Evolutionary conservation across 768 basidiomycete genomes (phyloP).

Genomic region (Phylloporus sp.): DNA sequence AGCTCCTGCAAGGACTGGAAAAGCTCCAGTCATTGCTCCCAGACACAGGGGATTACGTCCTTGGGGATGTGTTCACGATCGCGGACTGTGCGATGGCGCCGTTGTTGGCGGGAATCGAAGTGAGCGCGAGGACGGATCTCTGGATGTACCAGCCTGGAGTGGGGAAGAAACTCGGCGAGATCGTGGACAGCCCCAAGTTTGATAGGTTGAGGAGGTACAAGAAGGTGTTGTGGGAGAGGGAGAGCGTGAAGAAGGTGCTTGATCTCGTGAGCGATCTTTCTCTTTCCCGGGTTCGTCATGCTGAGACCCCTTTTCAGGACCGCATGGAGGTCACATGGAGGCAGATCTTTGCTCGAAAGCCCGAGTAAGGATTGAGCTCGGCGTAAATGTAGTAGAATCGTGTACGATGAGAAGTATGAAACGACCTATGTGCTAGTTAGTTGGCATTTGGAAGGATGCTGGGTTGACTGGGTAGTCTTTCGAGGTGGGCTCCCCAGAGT

Average conservation of each 20-base stretch:
- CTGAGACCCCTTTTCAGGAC: constrained; percentile 1
- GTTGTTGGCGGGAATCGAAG: constrained; percentile 45
- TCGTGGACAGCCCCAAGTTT: constrained; percentile 40
- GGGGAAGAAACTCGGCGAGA: constrained; percentile 39
- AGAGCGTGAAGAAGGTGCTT: constrained; percentile 9
- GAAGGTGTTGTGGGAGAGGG: constrained; percentile 41
- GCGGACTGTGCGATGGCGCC: constrained; percentile 59
- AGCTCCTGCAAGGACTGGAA: neutral
- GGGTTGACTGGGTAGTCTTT: too few relatives aligned
- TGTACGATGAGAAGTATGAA: too few relatives aligned
- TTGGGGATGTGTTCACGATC: too few relatives aligned
- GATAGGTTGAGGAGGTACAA: constrained; percentile 46
- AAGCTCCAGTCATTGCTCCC: constrained; percentile 9
- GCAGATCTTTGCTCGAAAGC: neutral
- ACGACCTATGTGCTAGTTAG: too few relatives aligned
- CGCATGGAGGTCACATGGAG: neutral
- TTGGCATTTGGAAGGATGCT: too few relatives aligned
- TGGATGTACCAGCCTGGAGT: too few relatives aligned
- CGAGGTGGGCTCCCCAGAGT: too few relatives aligned
- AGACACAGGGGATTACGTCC: too few relatives aligned
- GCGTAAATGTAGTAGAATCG: too few relatives aligned
- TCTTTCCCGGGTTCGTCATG: too few relatives aligned
- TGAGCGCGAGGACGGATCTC: constrained; percentile 41
- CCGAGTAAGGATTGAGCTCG: too few relatives aligned
- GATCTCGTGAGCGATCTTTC: constrained; percentile 7